phyloP scores from a whole-genome alignment of 768 basidiomycete genomes.

The Suillus luteus region DNA sequence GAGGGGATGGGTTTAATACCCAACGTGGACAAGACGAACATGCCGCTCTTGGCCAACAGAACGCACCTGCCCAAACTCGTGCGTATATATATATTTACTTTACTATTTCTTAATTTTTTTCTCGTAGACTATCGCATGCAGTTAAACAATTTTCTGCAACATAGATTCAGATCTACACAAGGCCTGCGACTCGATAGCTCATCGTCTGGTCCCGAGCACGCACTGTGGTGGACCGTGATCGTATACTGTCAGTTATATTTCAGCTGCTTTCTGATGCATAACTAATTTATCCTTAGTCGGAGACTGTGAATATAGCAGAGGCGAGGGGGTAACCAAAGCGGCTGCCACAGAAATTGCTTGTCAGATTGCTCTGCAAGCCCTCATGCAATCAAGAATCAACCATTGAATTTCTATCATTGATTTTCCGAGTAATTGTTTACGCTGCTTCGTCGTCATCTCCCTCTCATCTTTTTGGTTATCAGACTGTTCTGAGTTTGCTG shows the following conservation, averaged over 20 bases:
- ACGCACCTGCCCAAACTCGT: background rate
- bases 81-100: background rate
- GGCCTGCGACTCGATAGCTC: slow-evolving; percentile 12
- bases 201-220: background rate
- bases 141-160: slow-evolving; percentile 30
- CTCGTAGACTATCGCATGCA: slow-evolving; percentile 24
- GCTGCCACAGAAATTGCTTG: slow-evolving; percentile 30
- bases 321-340: slow-evolving; percentile 16
- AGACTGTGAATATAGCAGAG: slow-evolving; percentile 26
- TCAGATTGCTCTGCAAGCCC: background rate
- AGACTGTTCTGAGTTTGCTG: background rate
- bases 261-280: background rate
- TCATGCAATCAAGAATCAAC: background rate
- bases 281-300: slow-evolving; percentile 20
- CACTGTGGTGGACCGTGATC: background rate
- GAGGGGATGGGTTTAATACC: background rate
- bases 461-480: background rate
- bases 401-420: background rate
- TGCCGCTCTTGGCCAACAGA: background rate
- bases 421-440: background rate
- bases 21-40: background rate
- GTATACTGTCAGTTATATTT: background rate
- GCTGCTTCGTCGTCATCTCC: background rate
- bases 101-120: background rate
- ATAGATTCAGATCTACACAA: slow-evolving; percentile 11